Percentiles rank a stretch among this genome's conserved stretches.
phyloP scores from a whole-genome alignment of 2,329 filamentous ascomycete species.

The Tolypocladium amazonense region DNA sequence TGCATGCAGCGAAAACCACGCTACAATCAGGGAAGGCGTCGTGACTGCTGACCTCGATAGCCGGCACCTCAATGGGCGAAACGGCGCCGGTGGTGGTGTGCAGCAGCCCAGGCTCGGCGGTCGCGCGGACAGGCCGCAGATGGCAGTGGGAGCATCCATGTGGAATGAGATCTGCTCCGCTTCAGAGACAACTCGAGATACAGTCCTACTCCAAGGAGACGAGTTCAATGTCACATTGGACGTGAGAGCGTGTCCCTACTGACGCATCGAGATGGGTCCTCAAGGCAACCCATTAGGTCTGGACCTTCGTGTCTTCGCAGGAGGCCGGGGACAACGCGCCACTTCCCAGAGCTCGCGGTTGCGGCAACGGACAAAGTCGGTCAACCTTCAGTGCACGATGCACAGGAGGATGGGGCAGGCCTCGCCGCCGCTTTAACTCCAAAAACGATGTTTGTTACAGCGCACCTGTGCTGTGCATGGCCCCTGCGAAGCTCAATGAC shows the following conservation, averaged over 20 bases:
- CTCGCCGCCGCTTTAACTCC: neutral
- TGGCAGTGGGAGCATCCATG: neutral
- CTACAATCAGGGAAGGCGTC: neutral
- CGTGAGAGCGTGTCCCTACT: neutral
- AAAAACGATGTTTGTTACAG: neutral
- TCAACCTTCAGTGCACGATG: neutral
- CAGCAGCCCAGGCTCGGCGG: constrained; percentile 1
- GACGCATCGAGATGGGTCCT: neutral
- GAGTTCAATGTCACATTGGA: neutral
- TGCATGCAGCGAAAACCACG: neutral
- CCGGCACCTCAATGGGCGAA: neutral
- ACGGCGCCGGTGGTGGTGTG: neutral
- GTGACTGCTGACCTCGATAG: neutral
- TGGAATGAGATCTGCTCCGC: neutral
- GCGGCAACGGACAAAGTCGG: neutral
- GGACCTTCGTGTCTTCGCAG: neutral
- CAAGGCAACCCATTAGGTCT: neutral
- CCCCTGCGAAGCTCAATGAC: neutral
- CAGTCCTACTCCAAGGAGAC: neutral
- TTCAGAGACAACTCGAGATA: neutral
- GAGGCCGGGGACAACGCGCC: neutral
- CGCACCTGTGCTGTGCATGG: too few relatives aligned
- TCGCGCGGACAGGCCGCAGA: constrained; percentile 1
- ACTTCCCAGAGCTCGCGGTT: neutral
- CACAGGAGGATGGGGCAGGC: neutral